Percentiles rank a stretch among this genome's conserved stretches.
Conservation (phyloP, 1,139 yeast species). For the Protomyces inouyei region DNA sequence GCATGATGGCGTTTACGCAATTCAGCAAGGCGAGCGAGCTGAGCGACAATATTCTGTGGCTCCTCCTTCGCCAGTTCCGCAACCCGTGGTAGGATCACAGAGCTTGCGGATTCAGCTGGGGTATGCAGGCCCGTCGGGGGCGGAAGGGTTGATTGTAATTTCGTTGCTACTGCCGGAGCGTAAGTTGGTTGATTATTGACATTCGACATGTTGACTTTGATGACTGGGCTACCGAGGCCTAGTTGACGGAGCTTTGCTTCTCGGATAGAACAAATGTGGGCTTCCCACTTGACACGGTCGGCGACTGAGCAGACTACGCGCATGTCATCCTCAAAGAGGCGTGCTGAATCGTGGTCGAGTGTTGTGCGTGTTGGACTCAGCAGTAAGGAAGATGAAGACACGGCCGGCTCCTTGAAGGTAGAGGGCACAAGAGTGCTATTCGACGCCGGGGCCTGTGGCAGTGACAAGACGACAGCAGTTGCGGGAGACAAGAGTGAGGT, state of each 20-base stretch:
- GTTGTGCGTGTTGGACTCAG: not conserved
- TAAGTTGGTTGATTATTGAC: not conserved
- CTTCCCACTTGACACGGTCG: conserved; percentile 21
- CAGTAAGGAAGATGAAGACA: too few relatives aligned
- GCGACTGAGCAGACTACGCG: conserved; percentile 24
- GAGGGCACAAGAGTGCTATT: not conserved
- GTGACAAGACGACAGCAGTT: not conserved
- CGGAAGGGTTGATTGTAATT: not conserved
- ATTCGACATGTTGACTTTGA: not conserved
- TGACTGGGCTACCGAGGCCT: conserved; percentile 7
- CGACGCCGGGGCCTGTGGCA: not conserved
- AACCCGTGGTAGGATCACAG: not conserved
- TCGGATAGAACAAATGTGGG: conserved; percentile 1
- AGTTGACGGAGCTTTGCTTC: conserved; percentile 13
- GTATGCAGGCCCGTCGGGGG: conserved; percentile 19
- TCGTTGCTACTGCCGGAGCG: not conserved
- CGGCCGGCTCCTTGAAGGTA: too few relatives aligned
- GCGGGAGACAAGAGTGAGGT: not conserved
- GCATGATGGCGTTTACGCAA: conserved; percentile 6
- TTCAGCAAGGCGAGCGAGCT: conserved; percentile 1
- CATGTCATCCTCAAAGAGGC: conserved; percentile 19
- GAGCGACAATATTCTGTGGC: not conserved
- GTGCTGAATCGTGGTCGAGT: not conserved
- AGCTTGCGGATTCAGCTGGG: conserved; percentile 12
- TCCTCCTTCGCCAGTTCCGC: not conserved